Base-by-base conservation (phyloP, 2,329 filamentous ascomycete species). In the Sarocladium oryzae region DNA sequence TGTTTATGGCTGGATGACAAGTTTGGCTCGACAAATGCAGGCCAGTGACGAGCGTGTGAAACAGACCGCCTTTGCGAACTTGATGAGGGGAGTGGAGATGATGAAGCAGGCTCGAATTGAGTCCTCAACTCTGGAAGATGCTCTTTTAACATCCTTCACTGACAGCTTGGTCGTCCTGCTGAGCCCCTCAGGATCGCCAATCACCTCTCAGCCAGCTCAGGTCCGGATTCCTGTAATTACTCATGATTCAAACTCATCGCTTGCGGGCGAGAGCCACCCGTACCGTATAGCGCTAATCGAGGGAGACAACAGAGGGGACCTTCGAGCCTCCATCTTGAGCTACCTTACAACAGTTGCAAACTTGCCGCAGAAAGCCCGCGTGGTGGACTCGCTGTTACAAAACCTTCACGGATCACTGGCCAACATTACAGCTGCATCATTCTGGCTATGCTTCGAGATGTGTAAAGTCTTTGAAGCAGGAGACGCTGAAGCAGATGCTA, bases 21-120 rank as follows among this genome's bases (percentile, higher is more conserved):
- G 88, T 36, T 77, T 99, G 16, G 85, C 92, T 4, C 80, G 90
- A 15, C 69, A 89, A 13, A 91, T 96, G 82, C 89, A 92, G 63
- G 81, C 84, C 8, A 86, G 84, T 57, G 90, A 97, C 59, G 89
- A 96, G 58, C 75, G 76, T n/a, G 73, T 78, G 24, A 95, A 95
- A 64, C 77, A 82, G 55, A 77, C 79, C 51, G 82, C 85, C 2
- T 78, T 97, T 23, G 77, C 78, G 24, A 88, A 92, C 55, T 77
- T 99, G n/a, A 80, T 85, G 13, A 85, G 84, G 45, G 84, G 87
- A 0, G 83, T 89, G 50, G 75, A 79, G 26, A 65, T 92, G 7
- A 70, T 93, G 18, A 78, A 77, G 16, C 73, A 77, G 4, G 72
- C 88, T 16, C 78, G 81, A 4, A 74, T 85, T 21, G 79, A 84